These are phyloP conservation scores for Pseudofabraea citricarpa DNA, from an alignment of 2,329 filamentous ascomycete species.

Conservation along the genomic window DNA sequence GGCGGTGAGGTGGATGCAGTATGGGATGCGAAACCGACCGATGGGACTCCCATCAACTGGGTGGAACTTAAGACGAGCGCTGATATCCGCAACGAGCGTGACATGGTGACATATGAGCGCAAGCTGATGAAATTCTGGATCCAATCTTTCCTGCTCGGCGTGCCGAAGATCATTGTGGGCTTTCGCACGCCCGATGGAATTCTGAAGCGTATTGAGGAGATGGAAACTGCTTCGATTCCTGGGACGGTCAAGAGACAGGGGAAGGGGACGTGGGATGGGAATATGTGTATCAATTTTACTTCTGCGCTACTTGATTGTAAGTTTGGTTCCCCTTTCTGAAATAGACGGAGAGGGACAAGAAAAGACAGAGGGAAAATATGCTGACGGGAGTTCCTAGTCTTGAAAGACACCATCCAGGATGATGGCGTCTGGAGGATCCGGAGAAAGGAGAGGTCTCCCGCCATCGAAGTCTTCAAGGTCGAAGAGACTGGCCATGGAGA, in stretches of 20 bases:
- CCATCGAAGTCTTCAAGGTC: constrained; percentile 70
- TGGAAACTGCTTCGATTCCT: constrained; percentile 76
- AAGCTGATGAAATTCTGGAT: constrained; percentile 97
- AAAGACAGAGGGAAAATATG: too few relatives aligned
- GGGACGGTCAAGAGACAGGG: constrained; percentile 64
- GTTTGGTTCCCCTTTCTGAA: constrained; percentile 26
- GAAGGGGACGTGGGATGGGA: constrained; percentile 75
- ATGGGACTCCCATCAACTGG: constrained; percentile 74
- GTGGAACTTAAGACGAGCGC: constrained; percentile 92
- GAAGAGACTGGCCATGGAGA: constrained; percentile 70
- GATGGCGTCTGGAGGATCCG: constrained; percentile 78
- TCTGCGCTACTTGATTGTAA: constrained; percentile 71
- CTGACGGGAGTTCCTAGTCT: too few relatives aligned
- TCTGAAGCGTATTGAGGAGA: constrained; percentile 67
- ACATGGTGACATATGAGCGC: constrained; percentile 73
- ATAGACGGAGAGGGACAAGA: too few relatives aligned
- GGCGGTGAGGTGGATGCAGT: constrained; percentile 94
- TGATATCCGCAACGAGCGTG: constrained; percentile 61
- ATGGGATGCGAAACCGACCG: constrained; percentile 72
- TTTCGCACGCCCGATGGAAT: constrained; percentile 73
- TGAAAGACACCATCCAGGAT: constrained; percentile 54
- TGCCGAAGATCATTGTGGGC: constrained; percentile 87
- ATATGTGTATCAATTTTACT: constrained; percentile 90
- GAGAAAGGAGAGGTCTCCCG: constrained; percentile 54
- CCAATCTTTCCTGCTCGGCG: constrained; percentile 89